A percentile compares a stretch with the other conserved stretches of the same genome.
These are phyloP conservation scores for Xylaria arbuscula DNA, from an alignment of 2,329 filamentous ascomycete species.

Conservation along the genomic window DNA sequence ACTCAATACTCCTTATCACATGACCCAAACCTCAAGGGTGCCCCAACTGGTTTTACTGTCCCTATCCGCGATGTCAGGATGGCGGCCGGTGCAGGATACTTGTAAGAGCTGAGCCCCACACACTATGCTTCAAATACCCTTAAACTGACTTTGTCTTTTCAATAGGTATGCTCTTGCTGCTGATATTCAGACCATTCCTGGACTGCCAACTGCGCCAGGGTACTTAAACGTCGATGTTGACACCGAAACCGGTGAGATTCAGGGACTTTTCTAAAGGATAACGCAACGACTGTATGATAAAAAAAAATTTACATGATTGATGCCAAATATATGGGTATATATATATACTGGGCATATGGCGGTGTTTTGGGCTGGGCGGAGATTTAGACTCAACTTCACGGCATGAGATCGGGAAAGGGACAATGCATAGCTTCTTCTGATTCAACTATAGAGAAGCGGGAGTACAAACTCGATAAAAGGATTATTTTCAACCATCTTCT, in stretches of 20 bases:
- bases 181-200: conserved; percentile 98
- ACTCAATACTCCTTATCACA: conserved; percentile 97
- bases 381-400: conserved; percentile 38
- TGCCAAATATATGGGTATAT: not conserved
- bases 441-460: conserved; percentile 40
- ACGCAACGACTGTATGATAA: conserved; percentile 2
- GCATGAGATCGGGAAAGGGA: conserved; percentile 21
- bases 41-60: conserved; percentile 91
- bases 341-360: not conserved
- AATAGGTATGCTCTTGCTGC: conserved; percentile 88
- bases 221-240: conserved; percentile 94
- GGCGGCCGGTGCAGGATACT: conserved; percentile 92
- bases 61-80: conserved; percentile 94
- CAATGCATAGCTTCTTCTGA: conserved; percentile 36
- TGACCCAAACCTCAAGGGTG: conserved; percentile 92
- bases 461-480: conserved; percentile 17
- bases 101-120: conserved; percentile 65
- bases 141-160: conserved; percentile 50
- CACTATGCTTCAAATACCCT: not conserved
- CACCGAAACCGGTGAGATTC: conserved; percentile 83
- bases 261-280: conserved; percentile 80
- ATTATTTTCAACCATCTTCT: conserved; percentile 17
- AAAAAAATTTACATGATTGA: not conserved
- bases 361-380: conserved; percentile 27
- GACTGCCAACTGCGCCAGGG: conserved; percentile 91